Percentiles rank a stretch among this genome's conserved stretches.
These are phyloP conservation scores for Coemansia furcata DNA, from an alignment of 192 early-diverging fungal genomes.

Conservation along the genomic window DNA sequence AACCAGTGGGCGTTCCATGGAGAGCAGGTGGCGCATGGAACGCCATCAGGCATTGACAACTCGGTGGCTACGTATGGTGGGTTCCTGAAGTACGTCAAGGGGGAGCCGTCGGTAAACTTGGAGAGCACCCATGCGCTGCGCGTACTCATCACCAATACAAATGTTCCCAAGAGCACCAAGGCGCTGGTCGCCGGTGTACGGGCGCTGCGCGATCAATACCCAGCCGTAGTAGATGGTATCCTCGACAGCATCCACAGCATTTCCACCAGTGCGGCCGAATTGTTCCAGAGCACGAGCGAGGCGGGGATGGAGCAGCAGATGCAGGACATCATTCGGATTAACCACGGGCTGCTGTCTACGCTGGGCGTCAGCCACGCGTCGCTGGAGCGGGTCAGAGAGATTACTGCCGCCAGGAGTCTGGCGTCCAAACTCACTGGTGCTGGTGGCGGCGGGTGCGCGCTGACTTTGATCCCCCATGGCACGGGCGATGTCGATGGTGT, in stretches of 20 bases:
- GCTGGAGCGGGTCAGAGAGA: conserved; percentile 73
- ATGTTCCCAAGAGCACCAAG: conserved; percentile 86
- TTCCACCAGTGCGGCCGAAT: conserved; percentile 30
- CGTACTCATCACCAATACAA: conserved; percentile 87
- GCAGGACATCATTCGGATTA: conserved; percentile 70
- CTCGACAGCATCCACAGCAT: conserved; percentile 69
- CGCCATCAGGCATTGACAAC: conserved; percentile 95
- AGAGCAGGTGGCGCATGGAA: conserved; percentile 94
- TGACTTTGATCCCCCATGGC: conserved; percentile 64
- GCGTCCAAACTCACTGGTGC: conserved; percentile 93
- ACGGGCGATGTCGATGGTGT: conserved; percentile 37
- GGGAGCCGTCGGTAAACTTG: conserved; percentile 53
- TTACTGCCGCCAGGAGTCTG: conserved; percentile 61
- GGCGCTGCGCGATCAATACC: conserved; percentile 53
- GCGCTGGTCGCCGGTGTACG: conserved; percentile 80
- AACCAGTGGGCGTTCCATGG: conserved; percentile 91
- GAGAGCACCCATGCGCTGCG: conserved; percentile 60
- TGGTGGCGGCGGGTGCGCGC: conserved; percentile 94
- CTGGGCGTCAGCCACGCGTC: conserved; percentile 82
- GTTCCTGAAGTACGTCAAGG: conserved; percentile 69
- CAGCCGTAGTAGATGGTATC: conserved; percentile 60
- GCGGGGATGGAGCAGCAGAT: conserved; percentile 15
- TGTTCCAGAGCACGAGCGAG: conserved; percentile 25
- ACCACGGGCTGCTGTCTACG: conserved; percentile 77
- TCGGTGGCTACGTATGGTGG: conserved; percentile 86